Base-by-base conservation (phyloP, 441 rosid genomes). In the Gossypium davidsonii region DNA sequence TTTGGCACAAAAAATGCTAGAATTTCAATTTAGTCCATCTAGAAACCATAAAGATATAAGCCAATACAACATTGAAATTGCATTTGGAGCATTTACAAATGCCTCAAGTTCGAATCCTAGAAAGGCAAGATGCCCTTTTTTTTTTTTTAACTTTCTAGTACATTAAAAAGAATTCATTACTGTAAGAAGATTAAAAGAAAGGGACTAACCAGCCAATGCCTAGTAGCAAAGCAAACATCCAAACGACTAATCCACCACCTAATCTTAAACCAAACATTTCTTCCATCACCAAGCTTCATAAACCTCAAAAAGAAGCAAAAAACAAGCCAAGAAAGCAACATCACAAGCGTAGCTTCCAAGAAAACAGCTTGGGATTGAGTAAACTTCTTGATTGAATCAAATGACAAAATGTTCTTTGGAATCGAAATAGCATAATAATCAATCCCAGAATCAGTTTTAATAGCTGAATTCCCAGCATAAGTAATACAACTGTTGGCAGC, bases 211-310 rank as follows among this genome's bases (percentile, higher is more conserved):
- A 93, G 92, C 98, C 98, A 93, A 84, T 96, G 99, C 74, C 98
- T 79, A n/a, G 98, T 95, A 74, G 99, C 82, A 76, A 89, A 95
- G 85, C 92, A 85, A 81, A 95, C 70, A 76, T 95, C 99, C 61
- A 95, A 77, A 6, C 99, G 81, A 78, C 96, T 90, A 80, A 95
- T 78, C 97, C 97, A 93, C 98, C 99, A 95, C 62, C 99, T 84
- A 72, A 95, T 77, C 67, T 77, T 82, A 66, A 95, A 95, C 97
- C 97, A 90, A 39, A 81, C 10, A 57, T 76, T 87, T 62, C 83
- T 81, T 1, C 99, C 97, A 78, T 93, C 93, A 6, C 92, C 89
- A 53, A 88, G 82, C 85, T 93, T 90, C 76, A 79, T 79, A 78
- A 90, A 90, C 91, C 99, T 80, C 82, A 95, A 75, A 63, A 79